These are phyloP conservation scores for Ceratobasidium sp. DNA, from an alignment of 1,284 basidiomycete species.

Conservation along the genomic window DNA sequence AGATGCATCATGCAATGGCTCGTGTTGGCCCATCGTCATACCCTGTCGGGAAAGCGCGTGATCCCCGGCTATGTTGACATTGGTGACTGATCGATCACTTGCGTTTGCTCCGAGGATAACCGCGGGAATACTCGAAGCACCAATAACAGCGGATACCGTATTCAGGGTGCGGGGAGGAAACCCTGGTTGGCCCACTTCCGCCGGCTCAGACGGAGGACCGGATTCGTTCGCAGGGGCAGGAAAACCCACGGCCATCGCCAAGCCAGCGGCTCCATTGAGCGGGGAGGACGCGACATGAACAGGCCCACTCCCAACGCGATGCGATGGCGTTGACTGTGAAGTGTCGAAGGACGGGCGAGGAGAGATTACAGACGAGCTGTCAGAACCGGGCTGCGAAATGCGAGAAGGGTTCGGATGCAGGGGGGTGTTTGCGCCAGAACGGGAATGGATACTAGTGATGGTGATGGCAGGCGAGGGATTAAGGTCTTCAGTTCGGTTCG, in stretches of 20 bases:
- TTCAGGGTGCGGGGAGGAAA: constrained; percentile 41
- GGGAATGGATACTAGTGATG: constrained; percentile 3
- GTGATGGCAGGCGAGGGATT: constrained; percentile 20
- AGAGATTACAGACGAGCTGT: constrained; percentile 23
- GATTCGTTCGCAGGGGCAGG: constrained; percentile 45
- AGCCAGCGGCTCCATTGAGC: constrained; percentile 42
- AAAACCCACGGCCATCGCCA: constrained; percentile 47
- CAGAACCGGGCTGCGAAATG: constrained; percentile 5
- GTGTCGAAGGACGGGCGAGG: constrained; percentile 29
- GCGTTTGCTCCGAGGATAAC: constrained; percentile 25
- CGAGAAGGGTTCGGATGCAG: not conserved
- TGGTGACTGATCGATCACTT: constrained; percentile 16
- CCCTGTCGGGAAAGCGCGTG: not conserved
- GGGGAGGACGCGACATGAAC: constrained; percentile 44
- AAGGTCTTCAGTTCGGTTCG: not conserved
- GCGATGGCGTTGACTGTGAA: constrained; percentile 18
- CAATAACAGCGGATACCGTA: constrained; percentile 39
- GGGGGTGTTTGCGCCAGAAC: constrained; percentile 31
- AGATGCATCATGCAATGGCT: not conserved
- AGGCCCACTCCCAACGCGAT: constrained; percentile 31
- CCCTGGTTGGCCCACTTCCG: constrained; percentile 25
- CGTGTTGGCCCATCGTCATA: not conserved
- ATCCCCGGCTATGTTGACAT: not conserved
- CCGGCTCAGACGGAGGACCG: constrained; percentile 40
- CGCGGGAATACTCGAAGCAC: constrained; percentile 35